phyloP scores from a whole-genome alignment of 225 moss, liverwort and hornwort genomes.

The Asterella californica region DNA sequence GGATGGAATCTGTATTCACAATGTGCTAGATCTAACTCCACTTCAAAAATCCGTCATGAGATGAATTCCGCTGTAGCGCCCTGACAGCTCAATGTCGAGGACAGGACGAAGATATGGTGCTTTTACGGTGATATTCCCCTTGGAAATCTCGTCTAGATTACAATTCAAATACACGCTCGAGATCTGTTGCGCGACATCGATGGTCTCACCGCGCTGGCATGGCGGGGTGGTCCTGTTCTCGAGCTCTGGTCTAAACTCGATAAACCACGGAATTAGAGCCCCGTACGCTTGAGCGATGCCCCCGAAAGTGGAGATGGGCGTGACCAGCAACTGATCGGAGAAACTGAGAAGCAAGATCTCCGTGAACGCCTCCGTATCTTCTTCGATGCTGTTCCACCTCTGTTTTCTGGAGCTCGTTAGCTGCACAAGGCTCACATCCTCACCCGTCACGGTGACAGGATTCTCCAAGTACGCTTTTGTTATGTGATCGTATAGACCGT shows the following conservation, averaged over 20 bases:
- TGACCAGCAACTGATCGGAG: constrained; percentile 58
- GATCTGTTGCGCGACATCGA: constrained; percentile 63
- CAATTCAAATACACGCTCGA: constrained; percentile 34
- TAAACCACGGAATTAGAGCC: constrained; percentile 56
- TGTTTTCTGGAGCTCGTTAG: constrained; percentile 32
- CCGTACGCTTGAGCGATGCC: constrained; percentile 70
- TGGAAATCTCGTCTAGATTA: constrained; percentile 33
- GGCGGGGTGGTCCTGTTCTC: constrained; percentile 3
- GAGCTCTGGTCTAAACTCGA: constrained; percentile 42
- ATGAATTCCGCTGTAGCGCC: constrained; percentile 31
- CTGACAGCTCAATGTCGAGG: constrained; percentile 28
- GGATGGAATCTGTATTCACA: too few species aligned
- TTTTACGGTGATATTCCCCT: constrained; percentile 32
- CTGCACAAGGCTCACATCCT: constrained; percentile 47
- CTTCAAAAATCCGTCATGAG: constrained; percentile 27
- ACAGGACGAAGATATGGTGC: constrained; percentile 47
- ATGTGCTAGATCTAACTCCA: neutral
- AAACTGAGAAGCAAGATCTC: constrained; percentile 67
- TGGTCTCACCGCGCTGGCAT: constrained; percentile 51
- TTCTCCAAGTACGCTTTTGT: constrained; percentile 39
- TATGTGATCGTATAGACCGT: constrained; percentile 48
- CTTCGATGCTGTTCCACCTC: constrained; percentile 31
- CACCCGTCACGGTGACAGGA: constrained; percentile 36
- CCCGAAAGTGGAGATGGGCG: constrained; percentile 69
- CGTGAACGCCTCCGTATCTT: constrained; percentile 54